Base-by-base conservation (phyloP, 2,329 filamentous ascomycete species). In the Akanthomyces dipterigenus region DNA sequence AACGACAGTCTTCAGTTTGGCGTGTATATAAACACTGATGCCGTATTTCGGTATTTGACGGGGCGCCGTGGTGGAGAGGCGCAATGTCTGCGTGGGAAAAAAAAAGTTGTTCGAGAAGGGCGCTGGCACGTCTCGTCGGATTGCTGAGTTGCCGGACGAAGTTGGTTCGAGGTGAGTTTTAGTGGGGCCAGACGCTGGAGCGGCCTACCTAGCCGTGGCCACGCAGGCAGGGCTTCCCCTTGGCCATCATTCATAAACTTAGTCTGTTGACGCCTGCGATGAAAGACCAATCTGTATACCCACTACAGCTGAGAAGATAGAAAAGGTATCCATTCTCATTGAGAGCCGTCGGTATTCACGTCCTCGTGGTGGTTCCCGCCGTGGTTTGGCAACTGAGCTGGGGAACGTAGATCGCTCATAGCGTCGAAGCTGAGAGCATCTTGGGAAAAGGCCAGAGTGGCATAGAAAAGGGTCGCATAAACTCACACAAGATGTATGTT, bases 1-100 rank as follows among this genome's bases (percentile, higher is more conserved):
- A 46, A 22, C 18, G 16, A 28, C 18, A 36, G 38, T 38, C 49
- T 28, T 60, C 34, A 8, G 26, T 36, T 9, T 60, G 8, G 48
- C 18, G n/a, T 38, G 18, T 6, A 38, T 31, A 36, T 60, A 48
- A 46, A 38, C 53, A 38, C 18, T 43, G 38, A 26, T 34, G 31
- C 11, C 31, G n/a, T 26, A 24, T 51, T 51, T 26, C 9, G 18
- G 18, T 12, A 18, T 45, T 18, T 5, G 38, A 57, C 28, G 36
- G 11, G 31, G 46, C 48, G 49, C 57, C 48, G 57, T 53, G 57
- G 57, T 45, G 48, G 57, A 46, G 48, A 45, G 48, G 57, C 57
- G 57, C 57, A 46, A 60, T 6, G 40, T 36, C 56, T 60, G 57
- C 57, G 57, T 54, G 49, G 24, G 20, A 34, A 26, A 46, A 38